Conservation (phyloP, 2,329 filamentous ascomycete genomes). For the Pseudofabraea citricarpa region DNA sequence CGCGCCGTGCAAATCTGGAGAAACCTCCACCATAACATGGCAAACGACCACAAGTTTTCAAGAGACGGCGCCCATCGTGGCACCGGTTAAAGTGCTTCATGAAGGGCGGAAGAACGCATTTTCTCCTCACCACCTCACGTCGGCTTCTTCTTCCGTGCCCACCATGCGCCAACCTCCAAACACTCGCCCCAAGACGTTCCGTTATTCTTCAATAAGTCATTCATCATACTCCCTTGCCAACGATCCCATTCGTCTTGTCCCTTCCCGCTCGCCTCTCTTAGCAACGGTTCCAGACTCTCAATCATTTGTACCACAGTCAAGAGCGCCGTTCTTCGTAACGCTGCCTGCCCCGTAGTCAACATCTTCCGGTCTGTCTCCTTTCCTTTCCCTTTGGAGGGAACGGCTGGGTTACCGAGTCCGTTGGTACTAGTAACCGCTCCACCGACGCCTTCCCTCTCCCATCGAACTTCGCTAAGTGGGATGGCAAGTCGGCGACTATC, state of each 20-base stretch:
- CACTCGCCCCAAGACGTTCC: constrained; percentile 82
- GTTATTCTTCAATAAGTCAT: constrained; percentile 72
- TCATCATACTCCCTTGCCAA: constrained; percentile 86
- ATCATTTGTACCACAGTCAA: constrained; percentile 78
- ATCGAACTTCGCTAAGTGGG: constrained; percentile 76
- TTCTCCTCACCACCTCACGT: constrained; percentile 1
- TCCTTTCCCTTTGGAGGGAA: constrained; percentile 25
- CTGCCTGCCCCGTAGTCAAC: constrained; percentile 57
- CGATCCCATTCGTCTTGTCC: constrained; percentile 88
- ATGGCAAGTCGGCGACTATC: constrained; percentile 78
- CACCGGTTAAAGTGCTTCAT: neutral
- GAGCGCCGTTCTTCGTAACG: constrained; percentile 74
- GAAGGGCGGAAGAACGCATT: neutral
- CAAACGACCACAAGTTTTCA: neutral
- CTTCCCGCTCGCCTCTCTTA: constrained; percentile 80
- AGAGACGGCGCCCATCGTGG: too few species aligned
- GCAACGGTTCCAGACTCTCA: constrained; percentile 75
- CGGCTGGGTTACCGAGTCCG: constrained; percentile 50
- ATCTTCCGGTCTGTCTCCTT: constrained; percentile 21
- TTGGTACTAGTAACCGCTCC: constrained; percentile 57
- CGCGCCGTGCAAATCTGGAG: constrained; percentile 1
- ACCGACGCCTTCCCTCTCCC: constrained; percentile 74
- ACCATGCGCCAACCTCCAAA: constrained; percentile 82
- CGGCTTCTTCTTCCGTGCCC: constrained; percentile 76
- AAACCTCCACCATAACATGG: neutral